Conservation (phyloP, 148 eudicot genomes). For the Rhododendron kiyosumense region DNA sequence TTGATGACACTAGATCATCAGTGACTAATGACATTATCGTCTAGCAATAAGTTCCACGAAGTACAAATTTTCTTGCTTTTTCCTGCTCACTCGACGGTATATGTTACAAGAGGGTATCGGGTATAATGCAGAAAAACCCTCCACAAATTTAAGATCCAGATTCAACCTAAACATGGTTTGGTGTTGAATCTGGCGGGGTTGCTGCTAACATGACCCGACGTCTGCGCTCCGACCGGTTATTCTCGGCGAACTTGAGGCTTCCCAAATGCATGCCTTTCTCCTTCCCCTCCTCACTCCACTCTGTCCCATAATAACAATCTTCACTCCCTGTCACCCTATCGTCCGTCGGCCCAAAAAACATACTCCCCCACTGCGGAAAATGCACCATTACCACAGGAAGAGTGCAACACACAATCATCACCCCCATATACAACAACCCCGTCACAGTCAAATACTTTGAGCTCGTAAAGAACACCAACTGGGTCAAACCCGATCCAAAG, state of each 20-base stretch:
- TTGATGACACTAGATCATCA: neutral
- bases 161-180: slow-evolving; percentile 14
- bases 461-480: slow-evolving; percentile 37
- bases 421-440: slow-evolving; percentile 45
- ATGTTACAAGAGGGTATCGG: neutral
- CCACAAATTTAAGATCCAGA: neutral
- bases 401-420: slow-evolving; percentile 43
- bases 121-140: neutral
- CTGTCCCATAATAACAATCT: slow-evolving; percentile 36
- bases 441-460: slow-evolving; percentile 8
- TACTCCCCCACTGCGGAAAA: slow-evolving; percentile 64
- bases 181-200: slow-evolving; percentile 12
- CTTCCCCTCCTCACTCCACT: slow-evolving; percentile 44
- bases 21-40: neutral
- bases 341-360: slow-evolving; percentile 32
- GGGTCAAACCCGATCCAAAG: slow-evolving; percentile 48
- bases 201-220: slow-evolving; percentile 17
- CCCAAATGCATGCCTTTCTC: slow-evolving; percentile 46
- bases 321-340: slow-evolving; percentile 15
- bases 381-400: slow-evolving; percentile 38
- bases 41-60: neutral
- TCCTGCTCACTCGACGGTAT: neutral
- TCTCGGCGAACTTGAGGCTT: slow-evolving; percentile 45
- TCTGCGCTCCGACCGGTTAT: slow-evolving; percentile 37
- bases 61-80: neutral